Base-by-base conservation (phyloP, 345 rosid species). In the Iberis pinnata region DNA sequence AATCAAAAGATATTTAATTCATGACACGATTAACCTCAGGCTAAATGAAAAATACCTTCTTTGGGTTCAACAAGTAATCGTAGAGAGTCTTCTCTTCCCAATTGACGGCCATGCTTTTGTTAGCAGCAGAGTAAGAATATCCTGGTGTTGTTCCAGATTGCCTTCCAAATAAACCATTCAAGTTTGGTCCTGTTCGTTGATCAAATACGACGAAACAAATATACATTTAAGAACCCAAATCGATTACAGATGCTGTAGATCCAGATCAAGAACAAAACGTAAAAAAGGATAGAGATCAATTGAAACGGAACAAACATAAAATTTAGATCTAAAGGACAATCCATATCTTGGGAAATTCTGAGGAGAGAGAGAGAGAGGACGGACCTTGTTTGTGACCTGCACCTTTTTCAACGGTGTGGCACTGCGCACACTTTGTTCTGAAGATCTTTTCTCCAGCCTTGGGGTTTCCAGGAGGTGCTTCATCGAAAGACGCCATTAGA, bases 331-430 rank as follows among this genome's bases (percentile, higher is more conserved):
- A 9, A 32, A 13, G 32, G 16, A n/a, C n/a, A n/a, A n/a, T n/a
- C 26, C 7, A 53, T 4, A 56, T 26, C 17, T 11, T 9, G 29
- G 2, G 18, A 7, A 15, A 32, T 4, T 3, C 19, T 0, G 54
- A 4, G 17, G 35, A 27, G 10, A 31, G 19, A 12, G 3, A 50
- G 27, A 33, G 55, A 18, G 39, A 37, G 32, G 12, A 33, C 65
- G 47, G 3, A 84, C 97, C 97, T 78, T 89, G 96, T 70, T 89
- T 89, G 75, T 89, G 97, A 68, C 97, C 97, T 17, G 94, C 89
- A 48, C 97, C 96, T 74, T 89, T 77, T 0, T 89, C 97, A 53
- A 80, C 97, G 70, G 97, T 89, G 75, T 68, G 73, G 26, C 73
- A 68, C 64, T 68, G 73, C 2, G 73, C 73, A 43, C 73, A 68